Evolutionary conservation across 306 rosid genomes (phyloP).

Genomic region (Trichosanthes truncata): DNA sequence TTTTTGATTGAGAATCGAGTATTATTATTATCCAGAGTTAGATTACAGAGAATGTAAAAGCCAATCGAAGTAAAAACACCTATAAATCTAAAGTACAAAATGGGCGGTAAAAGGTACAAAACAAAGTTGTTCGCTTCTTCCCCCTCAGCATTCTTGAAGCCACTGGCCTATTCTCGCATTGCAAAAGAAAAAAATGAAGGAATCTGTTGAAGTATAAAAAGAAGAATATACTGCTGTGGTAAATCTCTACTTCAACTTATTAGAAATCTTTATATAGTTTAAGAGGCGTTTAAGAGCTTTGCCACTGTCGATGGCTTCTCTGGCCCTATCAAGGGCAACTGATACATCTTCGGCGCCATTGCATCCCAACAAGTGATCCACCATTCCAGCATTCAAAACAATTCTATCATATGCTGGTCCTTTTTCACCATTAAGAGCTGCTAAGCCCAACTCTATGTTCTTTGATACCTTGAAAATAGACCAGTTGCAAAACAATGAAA

Average conservation of each 20-base stretch:
- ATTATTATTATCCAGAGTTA: too few species aligned
- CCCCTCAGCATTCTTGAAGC: not conserved
- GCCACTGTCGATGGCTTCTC: constrained; percentile 94
- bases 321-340: constrained; percentile 67
- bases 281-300: constrained; percentile 67
- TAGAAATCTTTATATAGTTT: constrained; percentile 68
- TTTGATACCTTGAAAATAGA: constrained; percentile 42
- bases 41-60: not conserved
- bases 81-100: not conserved
- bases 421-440: constrained; percentile 70
- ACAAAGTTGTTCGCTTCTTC: not conserved
- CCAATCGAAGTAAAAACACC: not conserved
- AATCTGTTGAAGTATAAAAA: not conserved
- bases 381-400: constrained; percentile 82
- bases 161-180: not conserved
- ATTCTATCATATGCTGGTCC: constrained; percentile 94
- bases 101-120: not conserved
- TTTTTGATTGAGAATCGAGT: not conserved
- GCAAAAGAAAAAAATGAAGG: not conserved
- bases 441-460: constrained; percentile 83
- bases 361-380: constrained; percentile 90
- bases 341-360: constrained; percentile 78
- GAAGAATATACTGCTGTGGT: too few species aligned
- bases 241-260: constrained; percentile 17
- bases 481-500: not conserved